A percentile compares a stretch with the other conserved stretches of the same genome.
Evolutionary conservation across 192 early-diverging fungal species (phyloP).

Genomic region (Coemansia sp.): DNA sequence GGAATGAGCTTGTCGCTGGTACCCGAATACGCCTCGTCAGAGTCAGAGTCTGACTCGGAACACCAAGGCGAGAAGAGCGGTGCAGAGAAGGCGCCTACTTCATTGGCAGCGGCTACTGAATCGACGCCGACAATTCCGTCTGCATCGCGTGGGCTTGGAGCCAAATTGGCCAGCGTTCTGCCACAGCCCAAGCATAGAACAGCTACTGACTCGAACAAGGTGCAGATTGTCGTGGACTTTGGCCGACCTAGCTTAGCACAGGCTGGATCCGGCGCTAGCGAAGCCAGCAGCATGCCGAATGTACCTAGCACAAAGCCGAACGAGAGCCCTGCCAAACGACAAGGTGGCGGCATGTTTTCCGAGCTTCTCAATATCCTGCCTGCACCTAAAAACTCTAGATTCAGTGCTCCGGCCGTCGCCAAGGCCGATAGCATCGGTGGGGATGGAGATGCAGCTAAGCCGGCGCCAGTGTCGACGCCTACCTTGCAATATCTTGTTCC

Average conservation of each 20-base stretch:
- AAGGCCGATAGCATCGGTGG: neutral
- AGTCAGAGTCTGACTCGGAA: conserved; percentile 30
- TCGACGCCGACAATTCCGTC: neutral
- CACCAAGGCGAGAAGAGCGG: neutral
- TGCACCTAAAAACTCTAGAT: conserved; percentile 37
- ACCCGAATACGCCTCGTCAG: conserved; percentile 34
- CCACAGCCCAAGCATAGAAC: conserved; percentile 24
- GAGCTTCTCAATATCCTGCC: conserved; percentile 44
- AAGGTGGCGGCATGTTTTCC: conserved; percentile 24
- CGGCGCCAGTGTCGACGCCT: neutral
- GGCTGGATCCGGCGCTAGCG: neutral
- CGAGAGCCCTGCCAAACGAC: neutral
- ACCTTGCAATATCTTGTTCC: conserved; percentile 22
- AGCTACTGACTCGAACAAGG: neutral
- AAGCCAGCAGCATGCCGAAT: neutral
- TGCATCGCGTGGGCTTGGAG: conserved; percentile 6
- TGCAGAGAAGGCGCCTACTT: neutral
- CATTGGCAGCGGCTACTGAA: neutral
- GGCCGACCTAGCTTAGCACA: neutral
- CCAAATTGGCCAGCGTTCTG: conserved; percentile 32
- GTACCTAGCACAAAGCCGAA: neutral
- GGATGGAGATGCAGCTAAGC: neutral
- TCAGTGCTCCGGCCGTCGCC: neutral
- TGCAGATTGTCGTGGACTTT: conserved; percentile 36
- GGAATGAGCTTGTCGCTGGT: conserved; percentile 30